Conservation (phyloP, 2,329 filamentous ascomycete species). For the Bipolaris cookei region DNA sequence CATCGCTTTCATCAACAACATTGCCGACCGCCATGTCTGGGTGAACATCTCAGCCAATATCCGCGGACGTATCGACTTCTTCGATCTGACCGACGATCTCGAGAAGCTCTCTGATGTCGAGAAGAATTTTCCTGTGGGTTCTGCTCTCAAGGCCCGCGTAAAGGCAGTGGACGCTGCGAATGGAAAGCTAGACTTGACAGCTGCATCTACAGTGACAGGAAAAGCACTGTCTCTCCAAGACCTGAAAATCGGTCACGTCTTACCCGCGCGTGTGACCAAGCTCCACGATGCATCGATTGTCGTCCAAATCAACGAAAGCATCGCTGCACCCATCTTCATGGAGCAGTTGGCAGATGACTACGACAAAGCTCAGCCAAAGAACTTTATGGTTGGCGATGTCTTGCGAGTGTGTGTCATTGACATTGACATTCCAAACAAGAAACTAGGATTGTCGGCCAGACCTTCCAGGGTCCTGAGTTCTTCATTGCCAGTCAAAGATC, state of each 20-base stretch:
- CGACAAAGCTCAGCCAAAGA: conserved; percentile 74
- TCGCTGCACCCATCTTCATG: conserved; percentile 81
- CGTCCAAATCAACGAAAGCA: conserved; percentile 79
- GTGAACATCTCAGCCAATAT: conserved; percentile 88
- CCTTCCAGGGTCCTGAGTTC: conserved; percentile 91
- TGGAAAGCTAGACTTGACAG: conserved; percentile 83
- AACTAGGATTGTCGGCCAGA: conserved; percentile 77
- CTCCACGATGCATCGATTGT: conserved; percentile 82
- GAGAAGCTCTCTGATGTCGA: conserved; percentile 77
- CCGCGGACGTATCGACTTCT: conserved; percentile 78
- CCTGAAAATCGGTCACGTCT: conserved; percentile 77
- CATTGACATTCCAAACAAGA: conserved; percentile 84
- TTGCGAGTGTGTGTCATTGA: conserved; percentile 84
- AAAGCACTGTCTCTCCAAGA: conserved; percentile 71
- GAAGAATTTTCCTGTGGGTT: conserved; percentile 87
- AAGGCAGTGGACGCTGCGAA: conserved; percentile 74
- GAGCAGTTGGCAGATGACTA: conserved; percentile 89
- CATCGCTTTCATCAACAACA: conserved; percentile 90
- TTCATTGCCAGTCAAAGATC: conserved; percentile 78
- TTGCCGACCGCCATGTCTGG: conserved; percentile 81
- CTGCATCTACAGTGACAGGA: conserved; percentile 64
- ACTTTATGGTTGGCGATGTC: conserved; percentile 82
- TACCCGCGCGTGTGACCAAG: conserved; percentile 85
- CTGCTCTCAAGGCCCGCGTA: conserved; percentile 80
- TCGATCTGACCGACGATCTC: conserved; percentile 87